Evolutionary conservation across 805 yeast species (phyloP).

Genomic region (Lipomyces sp.): DNA sequence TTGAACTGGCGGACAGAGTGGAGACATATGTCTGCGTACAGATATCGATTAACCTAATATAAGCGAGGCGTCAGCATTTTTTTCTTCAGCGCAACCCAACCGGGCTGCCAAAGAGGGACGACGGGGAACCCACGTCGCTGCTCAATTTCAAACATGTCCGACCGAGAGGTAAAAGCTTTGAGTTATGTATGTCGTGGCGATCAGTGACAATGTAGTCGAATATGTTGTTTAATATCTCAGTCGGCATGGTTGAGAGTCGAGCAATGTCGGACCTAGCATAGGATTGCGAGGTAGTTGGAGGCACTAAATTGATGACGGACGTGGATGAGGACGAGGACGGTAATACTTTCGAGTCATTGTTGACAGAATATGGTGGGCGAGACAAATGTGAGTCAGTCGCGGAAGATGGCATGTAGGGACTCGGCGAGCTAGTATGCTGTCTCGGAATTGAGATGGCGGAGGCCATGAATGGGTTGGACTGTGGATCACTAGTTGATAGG

Average conservation of each 20-base stretch:
- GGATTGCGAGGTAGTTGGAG: not conserved
- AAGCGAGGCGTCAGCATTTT: not conserved
- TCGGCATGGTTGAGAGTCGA: slow-evolving; percentile 21
- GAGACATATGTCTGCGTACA: slow-evolving; percentile 26
- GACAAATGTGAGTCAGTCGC: not conserved
- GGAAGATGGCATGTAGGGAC: not conserved
- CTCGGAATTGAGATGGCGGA: not conserved
- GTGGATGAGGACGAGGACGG: not conserved
- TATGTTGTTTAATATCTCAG: slow-evolving; percentile 23
- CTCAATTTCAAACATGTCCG: slow-evolving; percentile 27
- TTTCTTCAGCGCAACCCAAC: slow-evolving; percentile 19
- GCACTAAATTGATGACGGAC: not conserved
- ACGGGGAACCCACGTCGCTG: slow-evolving; percentile 22
- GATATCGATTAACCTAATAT: slow-evolving; percentile 31
- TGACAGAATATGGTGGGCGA: not conserved
- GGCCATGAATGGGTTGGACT: not conserved
- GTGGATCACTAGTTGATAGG: not conserved
- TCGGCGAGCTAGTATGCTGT: not conserved
- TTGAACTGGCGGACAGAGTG: slow-evolving; percentile 26
- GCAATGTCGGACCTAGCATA: not conserved
- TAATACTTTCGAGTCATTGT: not conserved
- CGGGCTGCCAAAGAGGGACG: not conserved
- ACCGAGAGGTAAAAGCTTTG: slow-evolving; percentile 26
- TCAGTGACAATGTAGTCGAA: slow-evolving; percentile 22
- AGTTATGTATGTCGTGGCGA: slow-evolving; percentile 13